Conservation (phyloP, 2,329 filamentous ascomycete genomes). For the Aspergillus terreus region DNA sequence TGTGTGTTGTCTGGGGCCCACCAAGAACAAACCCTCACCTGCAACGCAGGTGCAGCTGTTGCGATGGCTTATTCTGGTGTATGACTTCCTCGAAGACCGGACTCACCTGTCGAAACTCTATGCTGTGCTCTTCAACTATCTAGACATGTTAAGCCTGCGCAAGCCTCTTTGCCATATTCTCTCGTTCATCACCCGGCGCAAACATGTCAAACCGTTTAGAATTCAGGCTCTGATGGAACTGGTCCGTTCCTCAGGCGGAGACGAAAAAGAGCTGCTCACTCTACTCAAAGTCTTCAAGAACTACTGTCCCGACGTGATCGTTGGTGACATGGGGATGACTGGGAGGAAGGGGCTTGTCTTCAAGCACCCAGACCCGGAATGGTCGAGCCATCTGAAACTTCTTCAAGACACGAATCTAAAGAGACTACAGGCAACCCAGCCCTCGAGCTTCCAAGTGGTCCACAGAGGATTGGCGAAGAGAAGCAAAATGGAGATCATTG, state of each 20-base stretch:
- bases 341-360: slow-evolving; percentile 33
- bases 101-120: slow-evolving; percentile 66
- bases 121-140: slow-evolving; percentile 71
- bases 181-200: slow-evolving; percentile 72
- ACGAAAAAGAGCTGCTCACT: slow-evolving; percentile 70
- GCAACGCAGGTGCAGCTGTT: slow-evolving; percentile 67
- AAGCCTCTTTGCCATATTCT: slow-evolving; percentile 70
- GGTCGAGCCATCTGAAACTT: slow-evolving; percentile 64
- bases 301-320: slow-evolving; percentile 84
- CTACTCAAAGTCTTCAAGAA: slow-evolving; percentile 82
- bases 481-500: slow-evolving; percentile 47
- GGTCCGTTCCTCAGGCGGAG: slow-evolving; percentile 51
- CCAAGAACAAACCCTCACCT: slow-evolving; percentile 68
- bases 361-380: slow-evolving; percentile 71
- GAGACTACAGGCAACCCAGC: slow-evolving; percentile 38
- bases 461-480: slow-evolving; percentile 50
- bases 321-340: slow-evolving; percentile 59
- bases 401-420: slow-evolving; percentile 60
- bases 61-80: slow-evolving; percentile 74
- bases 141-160: slow-evolving; percentile 76
- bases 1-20: slow-evolving; percentile 72
- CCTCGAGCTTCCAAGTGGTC: slow-evolving; percentile 62
- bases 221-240: slow-evolving; percentile 67
- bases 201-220: slow-evolving; percentile 77
- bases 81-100: slow-evolving; percentile 65